Conservation (phyloP, 177 flowering plant genomes). For the Vitis hybrid region DNA sequence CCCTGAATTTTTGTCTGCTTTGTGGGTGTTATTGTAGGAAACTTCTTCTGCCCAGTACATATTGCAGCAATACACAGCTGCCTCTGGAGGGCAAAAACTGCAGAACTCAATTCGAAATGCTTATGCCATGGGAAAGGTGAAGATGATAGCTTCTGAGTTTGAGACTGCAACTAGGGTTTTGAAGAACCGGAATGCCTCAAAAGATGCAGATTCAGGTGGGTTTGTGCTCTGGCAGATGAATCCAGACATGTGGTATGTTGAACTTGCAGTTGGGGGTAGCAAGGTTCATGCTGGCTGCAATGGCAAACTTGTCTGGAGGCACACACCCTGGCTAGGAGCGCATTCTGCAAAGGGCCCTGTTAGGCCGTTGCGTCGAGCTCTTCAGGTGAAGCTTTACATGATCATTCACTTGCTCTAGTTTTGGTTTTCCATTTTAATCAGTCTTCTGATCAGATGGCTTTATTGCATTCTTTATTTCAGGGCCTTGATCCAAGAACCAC, state of each 20-base stretch:
- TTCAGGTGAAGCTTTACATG: constrained; percentile 37
- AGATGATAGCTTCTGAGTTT: constrained; percentile 54
- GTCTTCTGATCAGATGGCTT: neutral
- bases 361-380: constrained; percentile 58
- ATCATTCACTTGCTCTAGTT: neutral
- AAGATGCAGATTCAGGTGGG: constrained; percentile 49
- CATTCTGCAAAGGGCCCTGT: constrained; percentile 69
- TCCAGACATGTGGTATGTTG: constrained; percentile 73
- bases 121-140: constrained; percentile 57
- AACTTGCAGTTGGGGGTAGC: constrained; percentile 61
- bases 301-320: constrained; percentile 67
- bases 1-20: neutral
- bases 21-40: constrained; percentile 33
- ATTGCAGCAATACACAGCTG: constrained; percentile 63
- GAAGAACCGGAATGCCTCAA: constrained; percentile 39
- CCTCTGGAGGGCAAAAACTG: constrained; percentile 55
- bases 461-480: constrained; percentile 21
- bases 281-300: constrained; percentile 71
- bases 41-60: constrained; percentile 69
- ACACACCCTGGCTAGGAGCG: constrained; percentile 70
- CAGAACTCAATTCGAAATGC: constrained; percentile 56
- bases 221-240: constrained; percentile 75
- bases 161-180: constrained; percentile 49
- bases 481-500: constrained; percentile 71
- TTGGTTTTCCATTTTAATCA: neutral